A percentile compares a stretch with the other conserved stretches of the same genome.
Conservation (phyloP, 2,329 filamentous ascomycete species). For the Tolypocladium paradoxum region DNA sequence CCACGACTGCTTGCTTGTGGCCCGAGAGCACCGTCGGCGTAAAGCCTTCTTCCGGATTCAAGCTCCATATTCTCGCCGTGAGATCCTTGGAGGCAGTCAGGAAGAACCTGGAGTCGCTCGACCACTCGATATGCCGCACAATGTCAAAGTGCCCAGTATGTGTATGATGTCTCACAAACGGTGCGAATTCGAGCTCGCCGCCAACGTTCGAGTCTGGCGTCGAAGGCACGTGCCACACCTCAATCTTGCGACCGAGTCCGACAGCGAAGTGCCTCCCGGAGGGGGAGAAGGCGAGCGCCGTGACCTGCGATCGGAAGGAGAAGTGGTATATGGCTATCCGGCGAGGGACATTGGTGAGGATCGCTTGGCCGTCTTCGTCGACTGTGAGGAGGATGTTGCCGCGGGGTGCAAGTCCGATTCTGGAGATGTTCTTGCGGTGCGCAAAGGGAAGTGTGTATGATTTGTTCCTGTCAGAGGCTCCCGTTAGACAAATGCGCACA, state of each 20-base stretch:
- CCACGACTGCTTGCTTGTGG: conserved; percentile 79
- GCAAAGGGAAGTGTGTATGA: conserved; percentile 81
- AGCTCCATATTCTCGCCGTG: conserved; percentile 89
- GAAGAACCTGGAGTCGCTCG: conserved; percentile 90
- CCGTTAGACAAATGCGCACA: conserved; percentile 19
- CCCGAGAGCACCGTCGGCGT: conserved; percentile 81
- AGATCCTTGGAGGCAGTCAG: conserved; percentile 85
- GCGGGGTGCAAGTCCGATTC: conserved; percentile 77
- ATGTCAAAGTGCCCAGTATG: conserved; percentile 84
- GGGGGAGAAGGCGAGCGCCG: conserved; percentile 80
- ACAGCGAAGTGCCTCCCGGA: conserved; percentile 87
- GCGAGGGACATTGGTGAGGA: conserved; percentile 81
- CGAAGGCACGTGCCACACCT: conserved; percentile 93
- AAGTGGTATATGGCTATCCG: conserved; percentile 88
- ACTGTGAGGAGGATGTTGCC: conserved; percentile 89
- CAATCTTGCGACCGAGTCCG: conserved; percentile 73
- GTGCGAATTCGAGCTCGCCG: conserved; percentile 86
- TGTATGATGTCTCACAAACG: conserved; percentile 79
- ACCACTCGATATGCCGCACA: conserved; percentile 86
- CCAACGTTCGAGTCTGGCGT: conserved; percentile 70
- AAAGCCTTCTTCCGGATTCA: conserved; percentile 79
- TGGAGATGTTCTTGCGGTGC: conserved; percentile 85
- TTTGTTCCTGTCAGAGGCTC: conserved; percentile 53
- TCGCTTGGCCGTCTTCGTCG: conserved; percentile 88
- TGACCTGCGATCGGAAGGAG: conserved; percentile 77